These are phyloP conservation scores for Yamadazyma membranifaciens DNA, from an alignment of 1,139 yeast species.

Conservation along the genomic window DNA sequence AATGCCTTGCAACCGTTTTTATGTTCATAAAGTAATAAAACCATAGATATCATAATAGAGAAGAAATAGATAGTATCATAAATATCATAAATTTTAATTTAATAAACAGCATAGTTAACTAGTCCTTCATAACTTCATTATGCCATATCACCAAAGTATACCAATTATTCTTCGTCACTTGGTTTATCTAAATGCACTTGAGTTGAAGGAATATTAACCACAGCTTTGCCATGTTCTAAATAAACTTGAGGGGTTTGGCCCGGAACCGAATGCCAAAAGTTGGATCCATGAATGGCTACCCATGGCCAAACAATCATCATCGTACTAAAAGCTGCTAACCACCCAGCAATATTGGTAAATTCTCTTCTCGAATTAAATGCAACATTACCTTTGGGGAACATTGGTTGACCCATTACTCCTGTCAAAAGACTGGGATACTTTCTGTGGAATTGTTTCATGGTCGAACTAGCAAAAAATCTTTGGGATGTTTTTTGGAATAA, in stretches of 20 bases:
- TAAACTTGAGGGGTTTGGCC: constrained; percentile 17
- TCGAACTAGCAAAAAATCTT: constrained; percentile 10
- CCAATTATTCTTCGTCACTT: background rate
- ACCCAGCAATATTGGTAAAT: constrained; percentile 16
- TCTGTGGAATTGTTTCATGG: constrained; percentile 6
- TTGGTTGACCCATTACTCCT: constrained; percentile 12
- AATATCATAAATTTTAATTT: too few species aligned
- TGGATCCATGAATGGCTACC: constrained; percentile 12
- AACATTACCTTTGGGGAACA: constrained; percentile 13
- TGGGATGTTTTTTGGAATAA: background rate
- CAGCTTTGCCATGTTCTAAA: constrained; percentile 12
- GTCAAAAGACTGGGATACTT: constrained; percentile 8
- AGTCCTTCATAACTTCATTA: too few species aligned
- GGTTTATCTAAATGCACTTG: constrained; percentile 17
- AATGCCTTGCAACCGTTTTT: too few species aligned
- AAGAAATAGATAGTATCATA: too few species aligned
- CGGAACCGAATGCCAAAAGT: constrained; percentile 16
- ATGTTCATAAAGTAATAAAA: too few species aligned
- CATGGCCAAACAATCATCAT: constrained; percentile 20
- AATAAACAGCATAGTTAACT: too few species aligned
- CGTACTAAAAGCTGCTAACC: constrained; percentile 12
- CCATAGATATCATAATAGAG: too few species aligned
- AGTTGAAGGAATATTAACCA: constrained; percentile 20
- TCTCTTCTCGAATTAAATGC: constrained; percentile 11
- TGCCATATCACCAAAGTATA: too few species aligned